Evolutionary conservation across 2,329 filamentous ascomycete genomes (phyloP).

Genomic region (Sporothrix schenckii): DNA sequence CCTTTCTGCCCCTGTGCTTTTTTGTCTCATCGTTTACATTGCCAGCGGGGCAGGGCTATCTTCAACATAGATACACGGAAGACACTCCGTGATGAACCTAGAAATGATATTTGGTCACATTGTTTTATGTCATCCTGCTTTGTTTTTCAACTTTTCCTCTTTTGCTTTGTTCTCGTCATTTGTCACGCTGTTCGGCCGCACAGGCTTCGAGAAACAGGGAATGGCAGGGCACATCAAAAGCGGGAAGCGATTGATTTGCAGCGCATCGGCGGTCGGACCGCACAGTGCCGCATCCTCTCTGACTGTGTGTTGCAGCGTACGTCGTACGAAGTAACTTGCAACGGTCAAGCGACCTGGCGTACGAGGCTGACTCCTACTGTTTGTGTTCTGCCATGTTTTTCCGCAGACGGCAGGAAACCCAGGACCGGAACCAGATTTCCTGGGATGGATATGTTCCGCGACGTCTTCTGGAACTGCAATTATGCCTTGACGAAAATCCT

Average conservation of each 20-base stretch:
- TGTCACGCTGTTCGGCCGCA: not conserved
- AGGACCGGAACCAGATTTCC: not conserved
- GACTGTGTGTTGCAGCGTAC: not conserved
- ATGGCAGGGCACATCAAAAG: constrained; percentile 17
- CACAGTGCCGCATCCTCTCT: constrained; percentile 14
- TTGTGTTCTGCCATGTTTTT: not conserved
- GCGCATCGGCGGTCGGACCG: constrained; percentile 19
- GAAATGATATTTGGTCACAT: constrained; percentile 10
- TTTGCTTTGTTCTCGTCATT: not conserved
- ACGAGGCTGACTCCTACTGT: constrained; percentile 16
- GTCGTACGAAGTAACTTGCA: not conserved
- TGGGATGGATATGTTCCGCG: constrained; percentile 13
- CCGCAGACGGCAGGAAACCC: not conserved
- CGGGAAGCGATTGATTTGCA: constrained; percentile 22
- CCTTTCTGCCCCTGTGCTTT: not conserved
- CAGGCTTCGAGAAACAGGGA: constrained; percentile 5
- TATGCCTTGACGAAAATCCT: constrained; percentile 21
- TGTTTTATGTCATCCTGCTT: not conserved
- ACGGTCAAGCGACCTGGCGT: constrained; percentile 6
- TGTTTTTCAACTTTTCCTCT: not conserved
- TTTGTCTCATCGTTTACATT: constrained; percentile 18
- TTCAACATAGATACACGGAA: constrained; percentile 23
- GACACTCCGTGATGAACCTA: constrained; percentile 17
- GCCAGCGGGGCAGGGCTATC: constrained; percentile 15
- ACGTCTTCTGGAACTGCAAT: constrained; percentile 25